A percentile compares a stretch with the other conserved stretches of the same genome.
phyloP scores from a whole-genome alignment of 2,329 filamentous ascomycete genomes.

The Fusarium brachygibbosum region DNA sequence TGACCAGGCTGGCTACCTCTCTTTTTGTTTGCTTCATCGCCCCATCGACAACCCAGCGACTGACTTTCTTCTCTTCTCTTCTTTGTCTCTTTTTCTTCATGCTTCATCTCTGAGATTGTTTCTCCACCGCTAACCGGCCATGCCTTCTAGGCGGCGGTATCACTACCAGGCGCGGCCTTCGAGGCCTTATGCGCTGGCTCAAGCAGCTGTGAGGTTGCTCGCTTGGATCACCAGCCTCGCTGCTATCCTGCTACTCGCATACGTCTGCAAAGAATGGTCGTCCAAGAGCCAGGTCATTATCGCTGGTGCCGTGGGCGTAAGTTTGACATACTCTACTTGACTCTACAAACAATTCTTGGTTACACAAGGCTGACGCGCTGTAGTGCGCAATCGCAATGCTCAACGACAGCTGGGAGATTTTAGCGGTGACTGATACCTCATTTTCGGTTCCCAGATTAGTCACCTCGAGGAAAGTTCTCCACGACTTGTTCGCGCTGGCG shows the following conservation, averaged over 20 bases:
- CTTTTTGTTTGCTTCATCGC: slow-evolving; percentile 7
- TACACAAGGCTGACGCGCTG: slow-evolving; percentile 20
- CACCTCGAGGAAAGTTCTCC: slow-evolving; percentile 49
- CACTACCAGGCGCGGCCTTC: slow-evolving; percentile 27
- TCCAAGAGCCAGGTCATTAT: slow-evolving; percentile 48
- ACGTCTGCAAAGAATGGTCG: slow-evolving; percentile 52
- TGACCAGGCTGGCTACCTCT: slow-evolving; percentile 2
- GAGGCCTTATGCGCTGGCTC: slow-evolving; percentile 38
- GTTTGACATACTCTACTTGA: slow-evolving; percentile 18
- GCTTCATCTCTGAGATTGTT: slow-evolving; percentile 18
- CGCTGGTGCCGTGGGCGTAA: slow-evolving; percentile 53
- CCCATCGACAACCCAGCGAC: neutral
- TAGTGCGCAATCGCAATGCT: slow-evolving; percentile 53
- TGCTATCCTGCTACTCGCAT: slow-evolving; percentile 52
- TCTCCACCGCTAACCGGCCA: slow-evolving; percentile 2
- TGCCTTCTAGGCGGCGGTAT: slow-evolving; percentile 36
- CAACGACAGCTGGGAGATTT: slow-evolving; percentile 56
- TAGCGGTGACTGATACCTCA: slow-evolving; percentile 49
- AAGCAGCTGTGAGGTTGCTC: slow-evolving; percentile 47
- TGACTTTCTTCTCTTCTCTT: neutral
- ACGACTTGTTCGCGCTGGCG: slow-evolving; percentile 54
- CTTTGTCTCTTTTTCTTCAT: slow-evolving; percentile 5
- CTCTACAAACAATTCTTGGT: neutral
- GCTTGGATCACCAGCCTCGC: slow-evolving; percentile 53
- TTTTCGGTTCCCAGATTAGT: slow-evolving; percentile 47